These are phyloP conservation scores for Wickerhamiella brachini DNA, from an alignment of 805 yeast species.

Conservation along the genomic window DNA sequence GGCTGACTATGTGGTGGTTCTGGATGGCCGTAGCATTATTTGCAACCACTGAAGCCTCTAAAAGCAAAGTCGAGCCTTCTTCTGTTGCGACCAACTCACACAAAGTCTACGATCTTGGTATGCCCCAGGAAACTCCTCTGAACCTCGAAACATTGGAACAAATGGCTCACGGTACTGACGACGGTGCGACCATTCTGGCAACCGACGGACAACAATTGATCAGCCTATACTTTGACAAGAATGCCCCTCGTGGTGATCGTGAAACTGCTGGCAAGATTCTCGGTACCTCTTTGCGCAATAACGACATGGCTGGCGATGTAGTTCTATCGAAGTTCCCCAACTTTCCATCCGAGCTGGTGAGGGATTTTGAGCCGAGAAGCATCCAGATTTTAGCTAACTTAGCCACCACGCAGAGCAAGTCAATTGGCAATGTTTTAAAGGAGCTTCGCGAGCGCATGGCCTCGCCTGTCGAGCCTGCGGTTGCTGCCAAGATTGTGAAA, in stretches of 20 bases:
- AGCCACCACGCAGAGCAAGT: background rate
- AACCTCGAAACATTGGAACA: conserved; percentile 37
- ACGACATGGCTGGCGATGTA: conserved; percentile 37
- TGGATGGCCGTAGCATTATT: background rate
- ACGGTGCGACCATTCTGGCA: conserved; percentile 34
- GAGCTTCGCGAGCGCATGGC: background rate
- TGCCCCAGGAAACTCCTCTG: background rate
- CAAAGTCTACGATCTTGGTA: background rate
- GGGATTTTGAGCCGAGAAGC: background rate
- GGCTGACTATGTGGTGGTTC: background rate
- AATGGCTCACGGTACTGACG: conserved; percentile 45
- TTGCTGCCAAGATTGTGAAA: background rate
- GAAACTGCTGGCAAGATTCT: conserved; percentile 49
- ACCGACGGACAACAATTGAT: conserved; percentile 18
- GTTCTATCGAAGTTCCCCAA: conserved; percentile 4
- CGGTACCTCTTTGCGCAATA: conserved; percentile 60
- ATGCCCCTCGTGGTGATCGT: background rate
- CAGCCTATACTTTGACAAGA: conserved; percentile 2
- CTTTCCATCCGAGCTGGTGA: background rate
- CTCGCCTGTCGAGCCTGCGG: background rate
- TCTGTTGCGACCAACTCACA: background rate
- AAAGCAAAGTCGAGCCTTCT: background rate
- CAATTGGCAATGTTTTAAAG: background rate
- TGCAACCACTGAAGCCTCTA: background rate
- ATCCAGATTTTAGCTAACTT: background rate